These are phyloP conservation scores for Phytophthora nicotianae DNA, from an alignment of 352 stramenopile genomes.

Conservation along the genomic window DNA sequence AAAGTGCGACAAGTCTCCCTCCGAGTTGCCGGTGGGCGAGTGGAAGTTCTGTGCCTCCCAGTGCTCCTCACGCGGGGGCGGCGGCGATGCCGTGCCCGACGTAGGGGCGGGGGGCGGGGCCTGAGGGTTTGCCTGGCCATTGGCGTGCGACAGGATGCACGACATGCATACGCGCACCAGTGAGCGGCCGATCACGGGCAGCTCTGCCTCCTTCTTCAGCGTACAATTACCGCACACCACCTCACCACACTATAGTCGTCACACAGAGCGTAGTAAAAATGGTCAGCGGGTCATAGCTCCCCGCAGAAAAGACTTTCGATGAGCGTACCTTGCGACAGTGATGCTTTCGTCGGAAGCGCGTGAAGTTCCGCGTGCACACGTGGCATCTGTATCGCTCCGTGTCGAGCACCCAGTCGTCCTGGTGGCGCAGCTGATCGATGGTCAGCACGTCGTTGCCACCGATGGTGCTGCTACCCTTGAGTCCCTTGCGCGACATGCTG, in stretches of 20 bases:
- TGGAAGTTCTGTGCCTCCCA: conserved; percentile 87
- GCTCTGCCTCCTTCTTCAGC: conserved; percentile 86
- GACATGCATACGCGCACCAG: conserved; percentile 90
- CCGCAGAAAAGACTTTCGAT: background rate
- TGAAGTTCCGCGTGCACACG: conserved; percentile 90
- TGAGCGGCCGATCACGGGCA: conserved; percentile 84
- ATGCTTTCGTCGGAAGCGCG: conserved; percentile 88
- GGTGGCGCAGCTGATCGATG: conserved; percentile 87
- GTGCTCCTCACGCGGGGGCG: conserved; percentile 49
- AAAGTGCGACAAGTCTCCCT: conserved; percentile 77
- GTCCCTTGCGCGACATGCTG: conserved; percentile 70
- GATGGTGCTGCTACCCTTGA: conserved; percentile 74
- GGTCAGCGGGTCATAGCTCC: conserved; percentile 1
- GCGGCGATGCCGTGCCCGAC: conserved; percentile 45
- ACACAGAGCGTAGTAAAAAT: background rate
- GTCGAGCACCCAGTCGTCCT: conserved; percentile 90
- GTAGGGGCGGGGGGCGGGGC: conserved; percentile 48
- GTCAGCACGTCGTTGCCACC: conserved; percentile 87
- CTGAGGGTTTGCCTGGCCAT: conserved; percentile 78
- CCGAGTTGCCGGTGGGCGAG: conserved; percentile 79
- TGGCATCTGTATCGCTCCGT: conserved; percentile 89
- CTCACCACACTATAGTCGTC: conserved; percentile 69
- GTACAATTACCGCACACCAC: conserved; percentile 89
- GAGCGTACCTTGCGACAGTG: conserved; percentile 81
- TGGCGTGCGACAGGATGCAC: conserved; percentile 87